Base-by-base conservation (phyloP, 441 rosid species). In the Omphalea diandra region DNA sequence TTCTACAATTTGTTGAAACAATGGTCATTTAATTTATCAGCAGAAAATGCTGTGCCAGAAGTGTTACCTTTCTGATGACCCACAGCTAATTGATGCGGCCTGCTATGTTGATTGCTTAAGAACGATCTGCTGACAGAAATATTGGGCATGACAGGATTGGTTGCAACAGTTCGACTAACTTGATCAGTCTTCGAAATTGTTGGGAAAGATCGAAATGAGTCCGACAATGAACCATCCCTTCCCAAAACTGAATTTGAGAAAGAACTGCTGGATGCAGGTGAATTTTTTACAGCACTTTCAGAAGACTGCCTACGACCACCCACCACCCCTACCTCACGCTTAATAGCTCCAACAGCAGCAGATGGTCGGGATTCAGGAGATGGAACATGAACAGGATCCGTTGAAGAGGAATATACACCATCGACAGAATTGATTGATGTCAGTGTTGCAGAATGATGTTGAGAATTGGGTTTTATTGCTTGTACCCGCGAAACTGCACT, bases 371-470 rank as follows among this genome's bases (percentile, higher is more conserved):
- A 88, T 77, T 88, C 97, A 69, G 96, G 96, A 75, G 97, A 88
- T 77, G 98, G 98, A 65, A 94, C 98, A 71, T 94, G 97, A 79
- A 91, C 94, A 72, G 97, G 97, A 78, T 94, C 98, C 55, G 84
- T 86, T 46, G 97, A 88, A 68, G 98, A 91, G 31, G 93, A 90
- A 77, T 91, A 90, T 55, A 90, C 89, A 66, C 98, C 96, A 74
- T 84, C 83, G 70, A 80, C 87, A 44, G 94, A 82, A 82, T 83
- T 91, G 82, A 83, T 84, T 31, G 89, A 80, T 50, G 87, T 80
- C 71, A 75, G 67, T 40, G 76, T 70, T 54, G 80, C 78, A 71
- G 84, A 68, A 60, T 72, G 76, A 32, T 74, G 76, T 73, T 80
- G 88, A 60, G 78, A 55, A 66, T 62, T 76, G 43, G 86, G 70